Evolutionary conservation across 2,329 filamentous ascomycete genomes (phyloP), one percentile per base, ranked within the genome.

Genomic region (Ophiostoma fasciatum): DNA sequence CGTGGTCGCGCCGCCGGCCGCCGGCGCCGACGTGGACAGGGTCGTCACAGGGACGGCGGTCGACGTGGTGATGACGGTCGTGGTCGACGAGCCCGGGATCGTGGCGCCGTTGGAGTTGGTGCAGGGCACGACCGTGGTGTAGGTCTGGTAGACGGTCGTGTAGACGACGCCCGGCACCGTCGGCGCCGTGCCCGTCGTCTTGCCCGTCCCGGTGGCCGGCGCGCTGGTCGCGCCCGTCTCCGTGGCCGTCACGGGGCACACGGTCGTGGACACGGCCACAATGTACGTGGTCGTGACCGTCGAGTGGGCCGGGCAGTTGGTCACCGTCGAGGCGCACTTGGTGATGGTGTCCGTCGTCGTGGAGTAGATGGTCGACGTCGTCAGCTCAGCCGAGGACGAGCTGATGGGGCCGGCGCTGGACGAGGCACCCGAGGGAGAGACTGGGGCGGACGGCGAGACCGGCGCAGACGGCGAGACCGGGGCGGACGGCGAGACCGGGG

Each of bases 201-300:
- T 53, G 33, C 66, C 68, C 2, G 64, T 64, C 41, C 60, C 62
- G 45, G 54, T 61, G 45, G 45, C 42, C 38, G 42, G 45, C 28
- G 40, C 23, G 15, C 41, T 23, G 23, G 21, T 39, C 22, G 51
- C 41, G 27, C 50, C 52, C 27, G 57, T 59, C 45, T 60, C 49
- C 28, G 66, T 71, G 58, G 64, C 64, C n/a, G 68, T 71, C 41
- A 72, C 66, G 17, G 68, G 71, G 63, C 70, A 74, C 49, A 75
- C 51, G 28, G 72, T 77, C 43, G 74, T 77, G 34, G 65, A 68
- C 33, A 74, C 48, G 31, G 71, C 55, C 40, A 78, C 51, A 7
- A 66, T 71, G 39, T 68, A 61, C 3, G 71, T 50, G 1, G 57
- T 60, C 31, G 63, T 57, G 37, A 59, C 60, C 11, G 61, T 63